These are phyloP conservation scores for Podospora tetraspora DNA, from an alignment of 495 filamentous ascomycete genomes.

Conservation along the genomic window DNA sequence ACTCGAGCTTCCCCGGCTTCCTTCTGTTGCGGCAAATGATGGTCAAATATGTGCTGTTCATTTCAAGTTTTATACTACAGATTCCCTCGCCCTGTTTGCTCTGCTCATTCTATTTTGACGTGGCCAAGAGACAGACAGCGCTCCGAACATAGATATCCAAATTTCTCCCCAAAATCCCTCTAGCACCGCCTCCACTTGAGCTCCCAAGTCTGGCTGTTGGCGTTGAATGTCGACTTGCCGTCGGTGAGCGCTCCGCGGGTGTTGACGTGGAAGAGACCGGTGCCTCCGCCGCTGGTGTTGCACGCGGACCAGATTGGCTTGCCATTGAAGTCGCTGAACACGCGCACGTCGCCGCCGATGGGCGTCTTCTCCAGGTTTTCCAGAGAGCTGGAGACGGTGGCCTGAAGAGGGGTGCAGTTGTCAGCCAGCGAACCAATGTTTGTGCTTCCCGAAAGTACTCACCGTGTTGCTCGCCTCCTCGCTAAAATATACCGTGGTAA, in stretches of 20 bases:
- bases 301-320: constrained; percentile 37
- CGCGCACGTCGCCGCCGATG: constrained; percentile 29
- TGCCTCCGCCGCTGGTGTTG: constrained; percentile 29
- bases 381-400: constrained; percentile 23
- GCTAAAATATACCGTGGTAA: constrained; percentile 39
- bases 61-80: neutral
- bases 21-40: neutral
- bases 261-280: constrained; percentile 43
- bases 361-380: constrained; percentile 22
- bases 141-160: neutral
- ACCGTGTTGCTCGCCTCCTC: constrained; percentile 36
- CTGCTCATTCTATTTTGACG: neutral
- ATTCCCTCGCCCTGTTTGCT: neutral
- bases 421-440: neutral
- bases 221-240: constrained; percentile 37
- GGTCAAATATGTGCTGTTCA: neutral
- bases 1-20: too few relatives aligned
- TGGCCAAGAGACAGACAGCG: neutral
- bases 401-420: neutral
- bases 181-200: constrained; percentile 42
- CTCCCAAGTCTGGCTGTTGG: constrained; percentile 36
- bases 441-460: constrained; percentile 6
- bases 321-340: constrained; percentile 25
- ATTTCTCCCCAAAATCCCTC: neutral
- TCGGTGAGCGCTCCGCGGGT: constrained; percentile 37